Conservation (phyloP, 2,329 filamentous ascomycete genomes). For the Diaporthe destruens region DNA sequence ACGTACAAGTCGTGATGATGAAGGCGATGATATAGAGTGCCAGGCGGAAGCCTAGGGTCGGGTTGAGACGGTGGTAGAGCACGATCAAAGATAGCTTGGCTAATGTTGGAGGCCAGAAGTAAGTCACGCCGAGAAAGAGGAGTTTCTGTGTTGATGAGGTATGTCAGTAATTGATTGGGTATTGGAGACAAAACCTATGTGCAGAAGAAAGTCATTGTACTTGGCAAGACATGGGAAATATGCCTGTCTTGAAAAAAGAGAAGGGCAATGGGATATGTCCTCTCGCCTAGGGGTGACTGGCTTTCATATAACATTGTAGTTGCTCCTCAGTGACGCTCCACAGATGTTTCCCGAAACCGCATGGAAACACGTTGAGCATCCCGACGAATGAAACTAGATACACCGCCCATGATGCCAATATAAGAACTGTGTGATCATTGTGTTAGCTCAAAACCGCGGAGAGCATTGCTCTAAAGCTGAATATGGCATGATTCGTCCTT, state of each 20-base stretch:
- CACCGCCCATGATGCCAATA: slow-evolving; percentile 40
- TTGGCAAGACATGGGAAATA: slow-evolving; percentile 3
- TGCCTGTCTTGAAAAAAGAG: neutral
- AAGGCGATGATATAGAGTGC: slow-evolving; percentile 39
- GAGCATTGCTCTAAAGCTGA: neutral
- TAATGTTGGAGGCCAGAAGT: slow-evolving; percentile 45
- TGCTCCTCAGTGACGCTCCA: slow-evolving; percentile 38
- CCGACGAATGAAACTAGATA: slow-evolving; percentile 40
- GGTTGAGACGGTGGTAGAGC: slow-evolving; percentile 44
- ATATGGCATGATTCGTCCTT: neutral
- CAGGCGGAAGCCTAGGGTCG: slow-evolving; percentile 35
- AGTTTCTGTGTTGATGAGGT: slow-evolving; percentile 27
- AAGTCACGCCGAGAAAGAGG: slow-evolving; percentile 42
- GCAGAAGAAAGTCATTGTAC: neutral
- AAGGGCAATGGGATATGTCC: too few relatives aligned
- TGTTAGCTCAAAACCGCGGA: neutral
- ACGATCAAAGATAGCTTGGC: slow-evolving; percentile 44
- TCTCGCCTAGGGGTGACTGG: neutral
- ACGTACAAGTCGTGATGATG: slow-evolving; percentile 28
- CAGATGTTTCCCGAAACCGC: slow-evolving; percentile 40
- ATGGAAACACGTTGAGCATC: slow-evolving; percentile 39
- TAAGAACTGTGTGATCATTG: slow-evolving; percentile 26
- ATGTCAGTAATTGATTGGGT: neutral
- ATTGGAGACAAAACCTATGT: neutral
- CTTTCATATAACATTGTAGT: slow-evolving; percentile 38